Evolutionary conservation across 1,139 yeast genomes (phyloP).

Genomic region (Saccharomyces hybrid): DNA sequence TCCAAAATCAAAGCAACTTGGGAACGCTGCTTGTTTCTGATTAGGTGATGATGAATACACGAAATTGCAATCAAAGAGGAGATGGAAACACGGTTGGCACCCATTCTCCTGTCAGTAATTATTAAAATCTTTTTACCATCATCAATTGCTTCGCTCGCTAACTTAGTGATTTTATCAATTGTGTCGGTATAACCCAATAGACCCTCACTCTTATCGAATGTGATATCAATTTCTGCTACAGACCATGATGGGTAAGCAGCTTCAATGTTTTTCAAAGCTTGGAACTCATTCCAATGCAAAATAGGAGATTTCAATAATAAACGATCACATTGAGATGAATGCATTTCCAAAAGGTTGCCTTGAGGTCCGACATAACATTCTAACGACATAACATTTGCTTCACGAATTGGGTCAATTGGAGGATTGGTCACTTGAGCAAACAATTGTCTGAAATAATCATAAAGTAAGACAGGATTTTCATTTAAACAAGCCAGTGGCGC

Average conservation of each 20-base stretch:
- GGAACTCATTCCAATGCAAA: conserved; percentile 62
- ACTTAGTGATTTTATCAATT: conserved; percentile 79
- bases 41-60: conserved; percentile 94
- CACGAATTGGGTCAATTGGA: conserved; percentile 97
- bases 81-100: conserved; percentile 62
- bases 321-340: conserved; percentile 85
- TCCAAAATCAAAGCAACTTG: conserved; percentile 87
- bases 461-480: conserved; percentile 82
- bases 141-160: conserved; percentile 80
- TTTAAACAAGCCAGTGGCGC: conserved; percentile 94
- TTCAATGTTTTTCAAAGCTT: conserved; percentile 64
- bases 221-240: conserved; percentile 73
- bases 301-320: conserved; percentile 78
- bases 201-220: conserved; percentile 81
- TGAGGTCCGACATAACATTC: conserved; percentile 98
- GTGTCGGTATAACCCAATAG: conserved; percentile 78
- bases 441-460: conserved; percentile 91
- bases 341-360: conserved; percentile 90
- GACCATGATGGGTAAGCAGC: conserved; percentile 83
- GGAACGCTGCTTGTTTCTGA: conserved; percentile 92
- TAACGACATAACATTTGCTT: conserved; percentile 91
- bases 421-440: conserved; percentile 99
- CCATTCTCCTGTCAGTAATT: conserved; percentile 62
- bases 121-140: conserved; percentile 67
- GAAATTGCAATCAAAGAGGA: conserved; percentile 93